Percentiles rank a stretch among this genome's conserved stretches.
These are phyloP conservation scores for Lanmaoa pseudosensibilis DNA, from an alignment of 768 basidiomycete genomes.

Conservation along the genomic window DNA sequence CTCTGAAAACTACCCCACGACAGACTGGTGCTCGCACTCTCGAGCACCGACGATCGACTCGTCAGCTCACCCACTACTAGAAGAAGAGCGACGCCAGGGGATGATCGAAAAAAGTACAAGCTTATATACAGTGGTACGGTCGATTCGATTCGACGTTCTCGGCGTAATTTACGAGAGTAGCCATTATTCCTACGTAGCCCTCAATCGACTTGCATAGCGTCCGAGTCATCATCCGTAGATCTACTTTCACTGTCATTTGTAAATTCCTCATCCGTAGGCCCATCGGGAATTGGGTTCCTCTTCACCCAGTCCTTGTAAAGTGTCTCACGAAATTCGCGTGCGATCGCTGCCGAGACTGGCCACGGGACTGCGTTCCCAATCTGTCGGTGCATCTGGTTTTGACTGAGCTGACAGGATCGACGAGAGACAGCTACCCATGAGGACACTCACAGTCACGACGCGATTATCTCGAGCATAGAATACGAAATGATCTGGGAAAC, in stretches of 20 bases:
- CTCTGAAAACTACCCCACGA: not conserved
- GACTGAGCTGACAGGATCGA: slow-evolving; percentile 1
- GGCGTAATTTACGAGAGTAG: not conserved
- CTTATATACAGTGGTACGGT: no score
- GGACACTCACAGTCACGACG: slow-evolving; percentile 56
- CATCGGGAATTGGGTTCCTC: slow-evolving; percentile 19
- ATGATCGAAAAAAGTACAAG: not conserved
- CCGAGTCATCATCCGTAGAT: not conserved
- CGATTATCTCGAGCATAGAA: slow-evolving; percentile 55
- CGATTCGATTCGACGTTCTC: not conserved
- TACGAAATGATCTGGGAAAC: slow-evolving; percentile 73
- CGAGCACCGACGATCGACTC: not conserved
- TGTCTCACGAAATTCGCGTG: slow-evolving; percentile 55
- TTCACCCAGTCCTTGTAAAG: slow-evolving; percentile 53
- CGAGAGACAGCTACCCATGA: not conserved
- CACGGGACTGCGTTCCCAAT: slow-evolving; percentile 82
- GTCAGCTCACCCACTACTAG: not conserved
- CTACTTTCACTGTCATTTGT: not conserved
- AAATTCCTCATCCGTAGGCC: slow-evolving; percentile 34
- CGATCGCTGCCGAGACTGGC: slow-evolving; percentile 62
- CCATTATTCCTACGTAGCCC: not conserved
- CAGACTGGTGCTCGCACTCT: not conserved
- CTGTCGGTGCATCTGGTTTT: slow-evolving; percentile 67
- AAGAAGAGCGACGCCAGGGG: not conserved
- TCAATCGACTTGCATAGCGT: slow-evolving; percentile 37